A percentile compares a stretch with the other conserved stretches of the same genome.
Evolutionary conservation across 2,329 filamentous ascomycete genomes (phyloP).

Genomic region (Lecanicillium sp.): DNA sequence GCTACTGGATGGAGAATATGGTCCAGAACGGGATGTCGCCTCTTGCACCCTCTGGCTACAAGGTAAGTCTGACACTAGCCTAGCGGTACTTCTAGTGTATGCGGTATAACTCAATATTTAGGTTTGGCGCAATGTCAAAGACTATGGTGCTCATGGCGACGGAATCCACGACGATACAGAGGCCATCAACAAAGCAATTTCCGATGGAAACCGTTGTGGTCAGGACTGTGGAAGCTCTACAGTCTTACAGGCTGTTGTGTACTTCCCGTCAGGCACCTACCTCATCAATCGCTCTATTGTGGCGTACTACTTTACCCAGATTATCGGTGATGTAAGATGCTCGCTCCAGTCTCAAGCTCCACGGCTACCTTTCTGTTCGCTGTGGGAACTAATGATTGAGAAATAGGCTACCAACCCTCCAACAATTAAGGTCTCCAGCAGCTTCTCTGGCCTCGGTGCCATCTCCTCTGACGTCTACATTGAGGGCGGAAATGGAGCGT

Average conservation of each 20-base stretch:
- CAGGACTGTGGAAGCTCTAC: constrained; percentile 19
- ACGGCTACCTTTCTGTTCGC: neutral
- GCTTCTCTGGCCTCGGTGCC: constrained; percentile 11
- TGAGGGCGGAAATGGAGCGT: neutral
- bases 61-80: neutral
- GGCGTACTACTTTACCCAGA: constrained; percentile 16
- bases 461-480: constrained; percentile 9
- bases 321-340: constrained; percentile 31
- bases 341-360: neutral
- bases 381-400: neutral
- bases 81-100: too few species aligned
- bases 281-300: constrained; percentile 15
- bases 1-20: neutral
- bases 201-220: constrained; percentile 30
- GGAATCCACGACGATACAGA: constrained; percentile 48
- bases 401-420: constrained; percentile 4
- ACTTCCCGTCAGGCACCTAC: constrained; percentile 19
- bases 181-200: constrained; percentile 45
- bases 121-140: constrained; percentile 70
- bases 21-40: neutral
- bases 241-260: constrained; percentile 15
- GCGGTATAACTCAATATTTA: too few species aligned
- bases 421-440: neutral
- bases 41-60: neutral
- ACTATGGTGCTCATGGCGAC: constrained; percentile 66